Evolutionary conservation across 78 protist species (phyloP), one percentile per base, ranked within the genome.

Genomic region (Speleostelium caveatum): DNA sequence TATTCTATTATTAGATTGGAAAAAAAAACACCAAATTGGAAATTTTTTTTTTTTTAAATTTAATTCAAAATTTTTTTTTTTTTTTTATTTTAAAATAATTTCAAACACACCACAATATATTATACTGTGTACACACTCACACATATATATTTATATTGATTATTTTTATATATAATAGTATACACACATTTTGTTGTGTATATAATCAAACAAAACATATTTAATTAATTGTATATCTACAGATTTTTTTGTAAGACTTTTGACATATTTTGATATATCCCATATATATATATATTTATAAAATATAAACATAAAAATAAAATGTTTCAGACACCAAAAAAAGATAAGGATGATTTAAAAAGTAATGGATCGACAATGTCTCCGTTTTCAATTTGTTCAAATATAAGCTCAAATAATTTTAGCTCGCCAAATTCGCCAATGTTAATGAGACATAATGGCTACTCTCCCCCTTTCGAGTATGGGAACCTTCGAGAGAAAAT

Each of bases 401-500:
- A 3, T 62, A 53, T 24, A 49, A 16, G 16, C 12, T 73, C 65
- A 24, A 14, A 17, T 58, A 16, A 6, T 19, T 14, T 5, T 5
- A 58, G 4, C 16, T 33, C 68, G 28, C 65, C 65, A 7, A 19
- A 38, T 36, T 73, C 67, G 56, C 69, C 69, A 73, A 56, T 53
- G 65, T 21, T 33, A 32, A 36, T 73, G 6, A 53, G 67, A 73
- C 33, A 24, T 73, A 33, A 24, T 49, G 53, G 19, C 33, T n/a
- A 7, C 3, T 30, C 60, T 16, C 33, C 67, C 2, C 49, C 80
- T 36, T 73, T 56, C 2, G 80, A 73, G 21, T 39, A 36, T 33
- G 28, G 26, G 6, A 56, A 38, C 22, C 19, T 73, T 16, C 53
- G 36, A 39, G 80, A 73, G 26, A 73, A 73, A 26, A 73, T 73